A percentile compares a stretch with the other conserved stretches of the same genome.
Evolutionary conservation across 495 filamentous ascomycete genomes (phyloP).

Genomic region (Penicillium subrubescens): DNA sequence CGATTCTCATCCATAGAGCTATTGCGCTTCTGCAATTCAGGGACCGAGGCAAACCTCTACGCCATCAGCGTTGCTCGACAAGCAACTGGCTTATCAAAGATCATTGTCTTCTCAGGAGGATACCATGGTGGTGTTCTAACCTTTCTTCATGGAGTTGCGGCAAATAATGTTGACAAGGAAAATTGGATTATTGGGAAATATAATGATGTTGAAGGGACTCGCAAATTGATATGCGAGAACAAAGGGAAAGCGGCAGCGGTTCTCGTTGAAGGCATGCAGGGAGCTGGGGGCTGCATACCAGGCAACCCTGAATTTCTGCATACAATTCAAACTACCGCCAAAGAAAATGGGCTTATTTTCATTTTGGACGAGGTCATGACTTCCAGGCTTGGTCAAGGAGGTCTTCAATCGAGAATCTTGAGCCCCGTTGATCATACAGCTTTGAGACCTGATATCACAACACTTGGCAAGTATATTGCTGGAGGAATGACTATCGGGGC

Average conservation of each 20-base stretch:
- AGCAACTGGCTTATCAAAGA: conserved; percentile 23
- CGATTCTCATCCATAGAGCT: conserved; percentile 35
- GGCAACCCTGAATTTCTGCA: conserved; percentile 48
- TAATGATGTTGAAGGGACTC: conserved; percentile 43
- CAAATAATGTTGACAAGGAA: conserved; percentile 24
- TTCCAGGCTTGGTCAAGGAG: conserved; percentile 51
- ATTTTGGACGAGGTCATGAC: conserved; percentile 71
- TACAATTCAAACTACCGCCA: conserved; percentile 35
- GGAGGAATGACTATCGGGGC: conserved; percentile 65
- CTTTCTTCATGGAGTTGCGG: conserved; percentile 7
- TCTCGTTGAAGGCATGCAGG: conserved; percentile 62
- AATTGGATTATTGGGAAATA: conserved; percentile 52
- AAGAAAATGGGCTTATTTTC: conserved; percentile 48
- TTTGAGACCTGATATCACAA: conserved; percentile 59
- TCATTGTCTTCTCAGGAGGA: conserved; percentile 33
- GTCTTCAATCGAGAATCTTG: conserved; percentile 35
- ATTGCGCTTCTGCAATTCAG: conserved; percentile 42
- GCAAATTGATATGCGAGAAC: conserved; percentile 15
- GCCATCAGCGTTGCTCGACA: conserved; percentile 31
- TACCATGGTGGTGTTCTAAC: conserved; percentile 33
- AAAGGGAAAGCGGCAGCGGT: conserved; percentile 51
- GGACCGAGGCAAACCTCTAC: conserved; percentile 42
- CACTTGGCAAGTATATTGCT: conserved; percentile 65
- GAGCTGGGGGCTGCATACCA: conserved; percentile 52
- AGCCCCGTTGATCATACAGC: conserved; percentile 23